These are phyloP conservation scores for Quercus cerris DNA, from an alignment of 306 rosid genomes.

Conservation along the genomic window DNA sequence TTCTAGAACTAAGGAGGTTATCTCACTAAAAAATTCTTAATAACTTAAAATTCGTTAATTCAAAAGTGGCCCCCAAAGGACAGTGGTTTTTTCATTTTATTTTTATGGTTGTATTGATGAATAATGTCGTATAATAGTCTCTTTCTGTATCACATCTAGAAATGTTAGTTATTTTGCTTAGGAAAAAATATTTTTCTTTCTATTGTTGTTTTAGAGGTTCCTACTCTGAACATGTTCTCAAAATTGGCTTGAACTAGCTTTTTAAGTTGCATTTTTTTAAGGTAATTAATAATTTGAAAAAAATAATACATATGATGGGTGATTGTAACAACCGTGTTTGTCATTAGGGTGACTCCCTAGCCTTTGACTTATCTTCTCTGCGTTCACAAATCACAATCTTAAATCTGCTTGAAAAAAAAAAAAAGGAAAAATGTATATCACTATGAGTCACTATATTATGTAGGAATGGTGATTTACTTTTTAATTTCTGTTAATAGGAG, in stretches of 20 bases:
- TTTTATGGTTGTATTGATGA: neutral
- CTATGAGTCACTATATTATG: neutral
- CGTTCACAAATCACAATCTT: neutral
- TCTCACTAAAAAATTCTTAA: neutral
- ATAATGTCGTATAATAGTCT: neutral
- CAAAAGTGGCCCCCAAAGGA: neutral
- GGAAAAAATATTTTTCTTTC: neutral
- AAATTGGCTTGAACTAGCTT: neutral
- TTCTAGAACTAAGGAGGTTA: neutral
- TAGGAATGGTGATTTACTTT: slow-evolving; percentile 2
- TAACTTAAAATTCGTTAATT: neutral
- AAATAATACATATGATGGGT: neutral
- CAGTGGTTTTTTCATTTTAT: neutral
- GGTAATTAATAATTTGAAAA: too few relatives aligned
- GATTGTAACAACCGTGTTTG: neutral
- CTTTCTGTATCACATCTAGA: too few relatives aligned
- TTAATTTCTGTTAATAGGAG: slow-evolving; percentile 54
- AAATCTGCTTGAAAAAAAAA: neutral
- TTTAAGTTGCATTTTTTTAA: neutral
- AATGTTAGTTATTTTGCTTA: too few relatives aligned
- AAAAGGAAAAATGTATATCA: neutral
- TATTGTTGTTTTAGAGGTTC: neutral
- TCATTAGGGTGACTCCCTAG: neutral
- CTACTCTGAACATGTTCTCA: neutral
- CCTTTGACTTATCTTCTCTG: neutral